A percentile compares a stretch with the other conserved stretches of the same genome.
Conservation (phyloP, 371 early-diverging fungal genomes). For the Mortierella sp. region DNA sequence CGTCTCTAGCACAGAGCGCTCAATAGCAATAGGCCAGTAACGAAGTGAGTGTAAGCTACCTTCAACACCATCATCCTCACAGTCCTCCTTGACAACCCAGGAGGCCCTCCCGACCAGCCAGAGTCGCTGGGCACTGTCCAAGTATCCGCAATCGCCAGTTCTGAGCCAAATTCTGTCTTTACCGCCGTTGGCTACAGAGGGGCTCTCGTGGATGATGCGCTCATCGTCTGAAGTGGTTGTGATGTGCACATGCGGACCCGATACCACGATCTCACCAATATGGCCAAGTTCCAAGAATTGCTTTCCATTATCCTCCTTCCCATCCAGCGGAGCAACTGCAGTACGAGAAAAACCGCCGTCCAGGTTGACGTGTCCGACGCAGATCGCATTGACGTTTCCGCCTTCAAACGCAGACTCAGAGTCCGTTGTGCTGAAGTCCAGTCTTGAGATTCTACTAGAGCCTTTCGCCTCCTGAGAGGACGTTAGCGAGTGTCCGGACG, state of each 20-base stretch:
- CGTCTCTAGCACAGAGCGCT: constrained; percentile 52
- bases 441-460: constrained; percentile 28
- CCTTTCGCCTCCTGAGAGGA: constrained; percentile 17
- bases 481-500: neutral
- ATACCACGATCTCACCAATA: constrained; percentile 53
- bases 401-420: constrained; percentile 40
- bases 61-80: constrained; percentile 28
- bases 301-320: constrained; percentile 18
- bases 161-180: constrained; percentile 49
- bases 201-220: constrained; percentile 39
- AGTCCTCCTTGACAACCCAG: constrained; percentile 42
- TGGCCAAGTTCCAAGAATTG: constrained; percentile 47
- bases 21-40: constrained; percentile 54
- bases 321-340: constrained; percentile 42
- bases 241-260: constrained; percentile 54
- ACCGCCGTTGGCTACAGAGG: constrained; percentile 24
- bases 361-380: constrained; percentile 49
- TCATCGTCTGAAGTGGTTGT: constrained; percentile 50
- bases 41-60: constrained; percentile 31
- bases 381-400: constrained; percentile 48
- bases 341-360: constrained; percentile 49
- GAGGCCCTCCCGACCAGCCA: constrained; percentile 54
- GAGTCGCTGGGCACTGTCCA: constrained; percentile 31
- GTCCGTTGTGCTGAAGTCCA: constrained; percentile 17
- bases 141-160: constrained; percentile 53